phyloP scores from a whole-genome alignment of 768 basidiomycete species.

The Cubamyces sp. region DNA sequence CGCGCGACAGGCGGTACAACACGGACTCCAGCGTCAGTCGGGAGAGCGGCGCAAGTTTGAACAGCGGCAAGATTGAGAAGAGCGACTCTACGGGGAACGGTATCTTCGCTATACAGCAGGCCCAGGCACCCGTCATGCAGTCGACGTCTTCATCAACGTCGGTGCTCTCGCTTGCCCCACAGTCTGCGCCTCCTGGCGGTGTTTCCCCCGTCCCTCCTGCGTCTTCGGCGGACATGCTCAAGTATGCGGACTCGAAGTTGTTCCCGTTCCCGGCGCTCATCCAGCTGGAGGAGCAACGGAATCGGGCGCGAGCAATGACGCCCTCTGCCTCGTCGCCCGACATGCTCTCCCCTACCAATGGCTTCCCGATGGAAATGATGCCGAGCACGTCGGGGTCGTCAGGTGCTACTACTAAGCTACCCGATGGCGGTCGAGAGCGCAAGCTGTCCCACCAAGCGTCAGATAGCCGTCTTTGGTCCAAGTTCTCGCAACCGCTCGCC shows the following conservation, averaged over 20 bases:
- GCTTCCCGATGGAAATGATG: conserved; percentile 45
- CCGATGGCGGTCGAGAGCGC: conserved; percentile 59
- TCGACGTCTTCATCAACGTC: conserved; percentile 70
- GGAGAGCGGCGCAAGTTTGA: conserved; percentile 75
- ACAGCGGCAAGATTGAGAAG: conserved; percentile 63
- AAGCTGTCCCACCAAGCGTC: conserved; percentile 71
- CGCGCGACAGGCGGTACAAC: conserved; percentile 67
- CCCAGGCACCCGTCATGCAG: conserved; percentile 47
- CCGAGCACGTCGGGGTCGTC: conserved; percentile 51
- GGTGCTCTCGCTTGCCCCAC: conserved; percentile 63
- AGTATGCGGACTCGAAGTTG: conserved; percentile 78
- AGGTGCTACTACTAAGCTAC: conserved; percentile 49
- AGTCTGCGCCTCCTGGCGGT: conserved; percentile 51
- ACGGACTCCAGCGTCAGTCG: conserved; percentile 75
- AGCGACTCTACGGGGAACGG: conserved; percentile 33
- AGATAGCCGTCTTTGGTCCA: conserved; percentile 65
- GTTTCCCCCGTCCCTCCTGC: conserved; percentile 81
- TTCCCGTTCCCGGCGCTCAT: conserved; percentile 91
- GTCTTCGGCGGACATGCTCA: conserved; percentile 69
- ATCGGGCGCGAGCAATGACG: conserved; percentile 55
- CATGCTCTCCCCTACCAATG: conserved; percentile 47
- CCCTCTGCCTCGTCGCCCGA: conserved; percentile 55
- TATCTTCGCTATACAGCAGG: conserved; percentile 42
- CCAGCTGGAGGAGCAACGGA: conserved; percentile 74
- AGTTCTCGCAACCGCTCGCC: conserved; percentile 48